These are phyloP conservation scores for Penicillium sp. DNA, from an alignment of 2,329 filamentous ascomycete genomes.

Conservation along the genomic window DNA sequence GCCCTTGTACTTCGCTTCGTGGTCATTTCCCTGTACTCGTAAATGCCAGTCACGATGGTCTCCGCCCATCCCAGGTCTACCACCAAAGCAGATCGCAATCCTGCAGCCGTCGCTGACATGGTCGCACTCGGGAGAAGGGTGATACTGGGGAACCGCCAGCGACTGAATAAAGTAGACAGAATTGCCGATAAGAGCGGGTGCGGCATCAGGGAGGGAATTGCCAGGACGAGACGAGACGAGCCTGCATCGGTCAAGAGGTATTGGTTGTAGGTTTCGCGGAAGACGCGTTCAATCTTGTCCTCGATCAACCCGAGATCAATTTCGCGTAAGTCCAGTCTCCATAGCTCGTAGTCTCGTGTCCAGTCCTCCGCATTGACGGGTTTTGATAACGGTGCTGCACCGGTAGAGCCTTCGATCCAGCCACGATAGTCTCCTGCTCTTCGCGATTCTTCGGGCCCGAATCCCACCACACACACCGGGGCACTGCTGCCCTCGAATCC, in stretches of 20 bases:
- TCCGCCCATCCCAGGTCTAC: constrained; percentile 93
- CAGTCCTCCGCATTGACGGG: constrained; percentile 37
- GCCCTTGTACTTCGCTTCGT: constrained; percentile 69
- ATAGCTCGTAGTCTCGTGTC: constrained; percentile 64
- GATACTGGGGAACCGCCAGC: constrained; percentile 75
- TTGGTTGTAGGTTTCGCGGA: constrained; percentile 79
- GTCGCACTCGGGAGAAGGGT: constrained; percentile 76
- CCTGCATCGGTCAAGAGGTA: constrained; percentile 62
- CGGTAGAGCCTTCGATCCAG: constrained; percentile 58
- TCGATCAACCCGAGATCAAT: constrained; percentile 75
- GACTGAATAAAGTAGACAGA: constrained; percentile 74
- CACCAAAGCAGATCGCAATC: constrained; percentile 78
- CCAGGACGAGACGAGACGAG: constrained; percentile 68
- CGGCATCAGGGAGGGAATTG: constrained; percentile 74
- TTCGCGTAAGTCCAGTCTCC: constrained; percentile 69
- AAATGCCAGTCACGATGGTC: constrained; percentile 79
- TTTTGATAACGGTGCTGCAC: constrained; percentile 38
- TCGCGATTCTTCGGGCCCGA: constrained; percentile 71
- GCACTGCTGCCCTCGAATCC: constrained; percentile 82
- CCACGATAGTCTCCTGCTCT: constrained; percentile 77
- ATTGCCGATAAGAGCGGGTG: constrained; percentile 72
- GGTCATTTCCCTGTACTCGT: constrained; percentile 81
- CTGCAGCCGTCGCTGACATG: constrained; percentile 72
- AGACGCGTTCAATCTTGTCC: constrained; percentile 79
- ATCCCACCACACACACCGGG: constrained; percentile 68